Conservation (phyloP, 352 stramenopile genomes). For the Phytopythium delawarense region DNA sequence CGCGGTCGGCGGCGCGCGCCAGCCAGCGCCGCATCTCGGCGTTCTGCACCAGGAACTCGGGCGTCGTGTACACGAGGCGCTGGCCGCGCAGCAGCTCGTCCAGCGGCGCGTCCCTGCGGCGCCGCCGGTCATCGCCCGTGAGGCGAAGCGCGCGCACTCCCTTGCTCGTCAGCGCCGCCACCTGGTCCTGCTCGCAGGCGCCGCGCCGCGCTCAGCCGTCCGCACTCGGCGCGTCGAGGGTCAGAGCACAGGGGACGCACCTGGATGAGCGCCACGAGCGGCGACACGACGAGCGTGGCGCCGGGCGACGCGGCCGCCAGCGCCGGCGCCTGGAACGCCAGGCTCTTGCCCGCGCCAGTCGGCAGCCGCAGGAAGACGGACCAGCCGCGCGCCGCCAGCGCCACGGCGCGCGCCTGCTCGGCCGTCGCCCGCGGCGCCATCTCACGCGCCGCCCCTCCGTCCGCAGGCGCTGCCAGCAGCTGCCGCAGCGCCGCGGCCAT, state of each 20-base stretch:
- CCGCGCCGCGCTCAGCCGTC: background rate
- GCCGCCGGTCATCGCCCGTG: conserved; percentile 24
- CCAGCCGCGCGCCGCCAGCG: conserved; percentile 36
- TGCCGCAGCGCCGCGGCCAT: conserved; percentile 29
- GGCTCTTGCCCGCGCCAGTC: conserved; percentile 75
- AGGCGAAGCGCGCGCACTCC: conserved; percentile 48
- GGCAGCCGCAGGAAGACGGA: conserved; percentile 74
- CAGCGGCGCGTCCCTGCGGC: conserved; percentile 17
- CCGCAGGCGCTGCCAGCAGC: conserved; percentile 27
- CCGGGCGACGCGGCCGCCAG: conserved; percentile 29
- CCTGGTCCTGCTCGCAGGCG: conserved; percentile 48
- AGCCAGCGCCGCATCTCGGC: conserved; percentile 49
- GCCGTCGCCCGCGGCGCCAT: conserved; percentile 24
- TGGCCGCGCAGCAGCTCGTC: conserved; percentile 33
- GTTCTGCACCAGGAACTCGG: conserved; percentile 75
- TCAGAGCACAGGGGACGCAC: conserved; percentile 20
- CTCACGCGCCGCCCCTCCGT: background rate
- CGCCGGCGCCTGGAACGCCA: conserved; percentile 74
- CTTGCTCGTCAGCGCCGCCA: conserved; percentile 51
- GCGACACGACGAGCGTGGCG: conserved; percentile 68
- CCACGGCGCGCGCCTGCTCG: conserved; percentile 41
- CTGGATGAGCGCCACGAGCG: conserved; percentile 72
- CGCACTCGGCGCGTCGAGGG: too few species aligned
- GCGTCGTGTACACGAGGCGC: conserved; percentile 74
- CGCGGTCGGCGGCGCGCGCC: conserved; percentile 11